Conservation (phyloP, 371 early-diverging fungal genomes). For the Actinomucor elegans region DNA sequence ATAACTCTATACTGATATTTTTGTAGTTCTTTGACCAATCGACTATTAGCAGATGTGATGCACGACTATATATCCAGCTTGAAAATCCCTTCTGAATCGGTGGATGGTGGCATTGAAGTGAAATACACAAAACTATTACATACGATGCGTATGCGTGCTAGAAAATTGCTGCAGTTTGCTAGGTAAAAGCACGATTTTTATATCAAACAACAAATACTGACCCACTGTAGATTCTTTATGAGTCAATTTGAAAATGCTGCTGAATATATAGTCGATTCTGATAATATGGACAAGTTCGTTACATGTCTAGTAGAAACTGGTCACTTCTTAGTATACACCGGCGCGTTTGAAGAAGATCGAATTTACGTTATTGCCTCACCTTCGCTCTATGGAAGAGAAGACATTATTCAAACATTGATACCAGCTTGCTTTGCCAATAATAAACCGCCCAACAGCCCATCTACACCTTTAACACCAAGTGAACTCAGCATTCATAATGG, state of each 20-base stretch:
- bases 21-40: slow-evolving; percentile 45
- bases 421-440: slow-evolving; percentile 40
- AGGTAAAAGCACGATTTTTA: slow-evolving; percentile 37
- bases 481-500: not conserved
- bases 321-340: slow-evolving; percentile 71
- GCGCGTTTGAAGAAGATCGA: slow-evolving; percentile 62
- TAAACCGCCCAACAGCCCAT: slow-evolving; percentile 13
- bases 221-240: slow-evolving; percentile 63
- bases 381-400: slow-evolving; percentile 37
- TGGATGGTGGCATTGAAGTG: slow-evolving; percentile 51
- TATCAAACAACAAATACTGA: not conserved
- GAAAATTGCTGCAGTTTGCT: slow-evolving; percentile 64
- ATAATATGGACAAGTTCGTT: slow-evolving; percentile 51
- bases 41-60: slow-evolving; percentile 49
- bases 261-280: slow-evolving; percentile 66
- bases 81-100: slow-evolving; percentile 34
- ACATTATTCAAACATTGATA: slow-evolving; percentile 33
- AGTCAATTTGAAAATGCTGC: slow-evolving; percentile 73
- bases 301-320: slow-evolving; percentile 61
- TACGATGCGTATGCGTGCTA: slow-evolving; percentile 64
- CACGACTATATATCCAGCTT: slow-evolving; percentile 50
- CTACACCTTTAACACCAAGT: slow-evolving; percentile 3
- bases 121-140: slow-evolving; percentile 65
- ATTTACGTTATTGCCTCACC: slow-evolving; percentile 64
- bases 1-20: not conserved